phyloP scores from a whole-genome alignment of 179 eudicot species.

The Spinacia oleracea region DNA sequence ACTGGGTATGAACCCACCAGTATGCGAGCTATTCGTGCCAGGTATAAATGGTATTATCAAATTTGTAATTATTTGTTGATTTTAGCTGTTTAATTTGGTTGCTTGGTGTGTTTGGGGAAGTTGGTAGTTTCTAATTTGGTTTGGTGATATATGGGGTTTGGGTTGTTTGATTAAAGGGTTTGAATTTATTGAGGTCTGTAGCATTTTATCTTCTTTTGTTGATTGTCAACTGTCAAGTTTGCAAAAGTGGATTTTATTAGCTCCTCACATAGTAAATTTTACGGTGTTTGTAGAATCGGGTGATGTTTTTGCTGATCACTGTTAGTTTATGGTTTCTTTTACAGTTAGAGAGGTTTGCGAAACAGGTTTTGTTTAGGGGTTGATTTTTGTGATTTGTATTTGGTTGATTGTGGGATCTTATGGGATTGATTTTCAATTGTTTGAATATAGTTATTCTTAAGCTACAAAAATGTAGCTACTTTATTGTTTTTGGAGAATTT shows the following conservation, averaged over 20 bases:
- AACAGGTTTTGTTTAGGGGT: not conserved
- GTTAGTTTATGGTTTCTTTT: not conserved
- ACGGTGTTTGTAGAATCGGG: not conserved
- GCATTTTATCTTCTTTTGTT: not conserved
- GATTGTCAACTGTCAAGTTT: too few species aligned
- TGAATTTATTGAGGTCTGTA: not conserved
- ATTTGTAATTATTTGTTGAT: not conserved
- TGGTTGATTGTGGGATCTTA: not conserved
- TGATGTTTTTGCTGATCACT: not conserved
- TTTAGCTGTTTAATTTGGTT: not conserved
- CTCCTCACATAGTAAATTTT: too few species aligned
- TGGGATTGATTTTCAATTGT: not conserved
- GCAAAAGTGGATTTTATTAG: too few species aligned
- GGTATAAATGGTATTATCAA: not conserved
- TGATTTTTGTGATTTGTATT: not conserved
- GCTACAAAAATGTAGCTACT: too few species aligned
- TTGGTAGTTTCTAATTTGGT: not conserved
- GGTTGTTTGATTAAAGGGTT: not conserved
- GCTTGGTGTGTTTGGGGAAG: not conserved
- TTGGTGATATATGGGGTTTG: not conserved
- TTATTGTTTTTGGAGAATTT: too few species aligned
- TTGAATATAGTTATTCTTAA: not conserved
- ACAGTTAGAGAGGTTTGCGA: not conserved
- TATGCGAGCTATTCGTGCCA: constrained; percentile 90
- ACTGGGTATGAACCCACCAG: constrained; percentile 99